A percentile compares a stretch with the other conserved stretches of the same genome.
phyloP scores from a whole-genome alignment of 1,284 basidiomycete genomes.

The Exobasidium cylindrosporum region DNA sequence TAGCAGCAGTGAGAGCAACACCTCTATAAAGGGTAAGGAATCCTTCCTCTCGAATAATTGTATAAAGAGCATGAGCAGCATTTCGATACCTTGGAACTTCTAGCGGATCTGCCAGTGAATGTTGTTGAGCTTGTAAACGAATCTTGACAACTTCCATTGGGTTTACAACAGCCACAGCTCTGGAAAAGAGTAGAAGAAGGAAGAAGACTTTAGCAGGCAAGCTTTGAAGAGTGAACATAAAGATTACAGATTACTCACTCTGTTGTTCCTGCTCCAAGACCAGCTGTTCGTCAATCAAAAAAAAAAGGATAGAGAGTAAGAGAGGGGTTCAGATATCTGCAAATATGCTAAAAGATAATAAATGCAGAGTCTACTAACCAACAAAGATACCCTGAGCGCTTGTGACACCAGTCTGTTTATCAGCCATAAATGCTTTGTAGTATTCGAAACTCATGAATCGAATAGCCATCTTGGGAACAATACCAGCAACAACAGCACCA shows the following conservation, averaged over 20 bases:
- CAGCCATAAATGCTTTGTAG: constrained; percentile 81
- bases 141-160: constrained; percentile 99
- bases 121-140: constrained; percentile 93
- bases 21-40: constrained; percentile 82
- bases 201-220: constrained; percentile 6
- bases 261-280: constrained; percentile 87
- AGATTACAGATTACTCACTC: constrained; percentile 52
- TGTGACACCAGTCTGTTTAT: constrained; percentile 73
- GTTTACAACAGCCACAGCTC: constrained; percentile 85
- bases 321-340: too few species aligned
- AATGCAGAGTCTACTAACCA: neutral
- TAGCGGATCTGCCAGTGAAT: constrained; percentile 92
- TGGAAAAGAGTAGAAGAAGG: neutral
- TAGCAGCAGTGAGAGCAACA: constrained; percentile 81
- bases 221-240: neutral
- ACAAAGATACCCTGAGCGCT: constrained; percentile 70
- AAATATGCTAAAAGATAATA: too few species aligned
- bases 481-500: constrained; percentile 86
- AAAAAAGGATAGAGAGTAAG: neutral
- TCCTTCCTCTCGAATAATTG: constrained; percentile 91
- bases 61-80: constrained; percentile 93
- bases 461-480: constrained; percentile 99
- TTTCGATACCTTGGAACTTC: constrained; percentile 93
- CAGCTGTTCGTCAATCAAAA: too few species aligned
- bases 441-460: constrained; percentile 96